Conservation (phyloP, 2,329 filamentous ascomycete species). For the Claviceps fusiformis region DNA sequence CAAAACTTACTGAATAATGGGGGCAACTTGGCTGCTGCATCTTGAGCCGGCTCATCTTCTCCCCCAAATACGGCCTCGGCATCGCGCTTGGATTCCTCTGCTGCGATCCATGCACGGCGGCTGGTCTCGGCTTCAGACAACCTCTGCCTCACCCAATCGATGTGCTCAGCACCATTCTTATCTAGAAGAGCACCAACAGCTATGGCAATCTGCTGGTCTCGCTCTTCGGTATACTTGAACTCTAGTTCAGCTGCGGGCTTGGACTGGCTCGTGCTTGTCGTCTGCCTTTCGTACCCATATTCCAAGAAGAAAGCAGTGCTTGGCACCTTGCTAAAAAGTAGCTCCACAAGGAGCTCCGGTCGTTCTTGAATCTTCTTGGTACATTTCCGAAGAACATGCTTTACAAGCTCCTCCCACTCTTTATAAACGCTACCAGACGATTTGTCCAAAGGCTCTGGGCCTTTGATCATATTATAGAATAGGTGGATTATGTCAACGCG, state of each 20-base stretch:
- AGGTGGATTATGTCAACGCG: slow-evolving; percentile 81
- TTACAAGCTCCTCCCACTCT: slow-evolving; percentile 84
- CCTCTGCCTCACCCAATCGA: slow-evolving; percentile 71
- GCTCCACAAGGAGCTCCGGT: slow-evolving; percentile 74
- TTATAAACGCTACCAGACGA: slow-evolving; percentile 46
- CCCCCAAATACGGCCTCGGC: slow-evolving; percentile 19
- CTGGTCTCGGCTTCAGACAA: slow-evolving; percentile 57
- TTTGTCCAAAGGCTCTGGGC: slow-evolving; percentile 61
- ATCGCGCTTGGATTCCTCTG: slow-evolving; percentile 44
- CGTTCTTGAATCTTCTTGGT: slow-evolving; percentile 75
- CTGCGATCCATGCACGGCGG: slow-evolving; percentile 63
- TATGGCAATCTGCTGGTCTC: slow-evolving; percentile 61
- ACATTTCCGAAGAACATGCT: slow-evolving; percentile 70
- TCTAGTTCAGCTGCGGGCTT: slow-evolving; percentile 70
- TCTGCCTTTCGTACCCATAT: slow-evolving; percentile 77
- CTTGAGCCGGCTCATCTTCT: slow-evolving; percentile 12
- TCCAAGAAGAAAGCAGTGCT: slow-evolving; percentile 77
- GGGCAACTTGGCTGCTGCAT: slow-evolving; percentile 16
- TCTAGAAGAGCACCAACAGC: slow-evolving; percentile 69
- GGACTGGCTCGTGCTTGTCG: slow-evolving; percentile 47
- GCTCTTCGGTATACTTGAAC: slow-evolving; percentile 58
- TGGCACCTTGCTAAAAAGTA: slow-evolving; percentile 88
- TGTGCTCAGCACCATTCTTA: slow-evolving; percentile 58
- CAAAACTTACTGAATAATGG: slow-evolving; percentile 21
- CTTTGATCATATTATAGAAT: slow-evolving; percentile 85